These are phyloP conservation scores for Carex scoparia DNA, from an alignment of 176 grass and related monocot species.

Conservation along the genomic window DNA sequence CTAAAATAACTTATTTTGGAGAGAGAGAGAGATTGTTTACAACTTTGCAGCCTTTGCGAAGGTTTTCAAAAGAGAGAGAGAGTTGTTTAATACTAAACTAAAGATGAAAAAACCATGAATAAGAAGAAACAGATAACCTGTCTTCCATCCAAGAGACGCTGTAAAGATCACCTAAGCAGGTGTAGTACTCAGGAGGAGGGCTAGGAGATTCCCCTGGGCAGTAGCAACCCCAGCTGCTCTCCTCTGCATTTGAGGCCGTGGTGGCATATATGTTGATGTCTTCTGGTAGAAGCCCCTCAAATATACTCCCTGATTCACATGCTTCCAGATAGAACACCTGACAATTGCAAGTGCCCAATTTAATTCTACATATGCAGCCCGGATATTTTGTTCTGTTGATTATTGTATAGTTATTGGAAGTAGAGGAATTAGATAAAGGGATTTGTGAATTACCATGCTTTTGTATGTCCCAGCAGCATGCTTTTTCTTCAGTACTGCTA, in stretches of 20 bases:
- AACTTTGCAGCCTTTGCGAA: no score
- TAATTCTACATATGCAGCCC: not conserved
- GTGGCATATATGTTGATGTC: constrained; percentile 84
- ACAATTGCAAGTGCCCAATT: not conserved
- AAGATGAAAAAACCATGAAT: not conserved
- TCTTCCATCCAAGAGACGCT: constrained; percentile 98
- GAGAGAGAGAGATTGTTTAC: no score
- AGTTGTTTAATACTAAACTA: not conserved
- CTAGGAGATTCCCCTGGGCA: constrained; percentile 67
- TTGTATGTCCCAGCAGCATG: constrained; percentile 86
- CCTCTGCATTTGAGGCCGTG: constrained; percentile 84
- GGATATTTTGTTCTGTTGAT: not conserved
- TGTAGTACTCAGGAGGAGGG: constrained; percentile 72
- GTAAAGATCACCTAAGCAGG: constrained; percentile 91
- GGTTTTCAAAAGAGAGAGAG: no score
- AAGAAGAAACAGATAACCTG: constrained; percentile 37
- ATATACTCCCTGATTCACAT: constrained; percentile 96
- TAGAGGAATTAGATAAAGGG: constrained; percentile 16
- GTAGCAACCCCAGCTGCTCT: constrained; percentile 96
- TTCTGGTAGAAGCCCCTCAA: constrained; percentile 77
- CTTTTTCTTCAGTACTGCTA: constrained; percentile 74
- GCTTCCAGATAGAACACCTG: constrained; percentile 99
- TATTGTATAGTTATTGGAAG: not conserved
- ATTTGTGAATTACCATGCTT: constrained; percentile 66
- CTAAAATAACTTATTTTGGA: no score